Conservation (phyloP, 306 rosid genomes). For the Corylus americana region DNA sequence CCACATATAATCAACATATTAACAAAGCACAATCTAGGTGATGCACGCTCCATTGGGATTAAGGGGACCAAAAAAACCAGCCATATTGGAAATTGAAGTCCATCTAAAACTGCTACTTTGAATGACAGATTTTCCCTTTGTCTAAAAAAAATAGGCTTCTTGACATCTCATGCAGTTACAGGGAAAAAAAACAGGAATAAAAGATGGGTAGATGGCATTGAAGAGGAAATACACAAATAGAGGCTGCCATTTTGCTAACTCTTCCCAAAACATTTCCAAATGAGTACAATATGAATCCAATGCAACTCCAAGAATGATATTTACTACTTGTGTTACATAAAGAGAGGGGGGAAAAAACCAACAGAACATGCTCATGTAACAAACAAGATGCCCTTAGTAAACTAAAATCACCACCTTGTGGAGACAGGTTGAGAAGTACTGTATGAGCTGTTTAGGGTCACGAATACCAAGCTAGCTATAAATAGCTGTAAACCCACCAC, state of each 20-base stretch:
- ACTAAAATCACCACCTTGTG: slow-evolving; percentile 49
- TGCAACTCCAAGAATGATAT: slow-evolving; percentile 2
- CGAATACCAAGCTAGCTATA: slow-evolving; percentile 69
- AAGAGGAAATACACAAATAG: slow-evolving; percentile 18
- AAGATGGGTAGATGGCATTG: neutral
- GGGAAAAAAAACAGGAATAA: neutral
- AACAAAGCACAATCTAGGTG: neutral
- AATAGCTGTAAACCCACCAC: slow-evolving; percentile 56
- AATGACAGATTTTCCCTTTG: slow-evolving; percentile 1
- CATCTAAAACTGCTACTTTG: neutral
- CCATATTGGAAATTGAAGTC: neutral
- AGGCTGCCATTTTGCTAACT: neutral
- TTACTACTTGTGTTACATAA: neutral
- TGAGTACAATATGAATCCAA: neutral
- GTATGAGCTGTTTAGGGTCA: slow-evolving; percentile 67
- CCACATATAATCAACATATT: neutral
- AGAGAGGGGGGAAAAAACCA: neutral
- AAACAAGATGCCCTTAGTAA: neutral
- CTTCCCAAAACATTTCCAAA: neutral
- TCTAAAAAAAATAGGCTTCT: neutral
- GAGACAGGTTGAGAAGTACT: slow-evolving; percentile 45
- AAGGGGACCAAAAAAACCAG: neutral
- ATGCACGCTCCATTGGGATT: neutral
- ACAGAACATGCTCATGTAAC: neutral
- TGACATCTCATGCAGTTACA: neutral